These are phyloP conservation scores for Pseudocercospora ulei DNA, from an alignment of 2,329 filamentous ascomycete species.

Conservation along the genomic window DNA sequence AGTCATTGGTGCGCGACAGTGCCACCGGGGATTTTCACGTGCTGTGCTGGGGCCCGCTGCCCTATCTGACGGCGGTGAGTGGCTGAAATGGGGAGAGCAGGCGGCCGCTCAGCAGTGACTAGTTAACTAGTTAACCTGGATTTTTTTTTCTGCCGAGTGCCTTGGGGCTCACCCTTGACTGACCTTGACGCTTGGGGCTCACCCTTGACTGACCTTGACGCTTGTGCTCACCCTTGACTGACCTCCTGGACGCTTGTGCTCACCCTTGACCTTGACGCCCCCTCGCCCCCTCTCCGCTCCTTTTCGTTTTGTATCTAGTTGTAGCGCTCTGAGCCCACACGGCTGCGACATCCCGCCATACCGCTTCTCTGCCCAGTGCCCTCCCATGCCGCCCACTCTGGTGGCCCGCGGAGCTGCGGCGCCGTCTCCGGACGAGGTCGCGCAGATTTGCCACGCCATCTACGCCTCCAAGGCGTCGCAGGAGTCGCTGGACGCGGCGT, in stretches of 20 bases:
- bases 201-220: too few species aligned
- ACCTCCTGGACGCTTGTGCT: constrained; percentile 1
- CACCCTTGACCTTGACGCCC: neutral
- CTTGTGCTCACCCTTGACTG: too few species aligned
- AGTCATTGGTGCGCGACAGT: too few species aligned
- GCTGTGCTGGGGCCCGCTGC: too few species aligned
- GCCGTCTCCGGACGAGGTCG: constrained; percentile 42
- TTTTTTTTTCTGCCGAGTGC: too few species aligned
- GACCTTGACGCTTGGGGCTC: too few species aligned
- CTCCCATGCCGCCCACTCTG: constrained; percentile 42
- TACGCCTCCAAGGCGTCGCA: constrained; percentile 47
- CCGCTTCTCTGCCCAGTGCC: constrained; percentile 43
- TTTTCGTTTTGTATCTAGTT: constrained; percentile 1
- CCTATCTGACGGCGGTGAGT: too few species aligned
- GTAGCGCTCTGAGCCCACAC: neutral
- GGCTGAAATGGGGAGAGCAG: too few species aligned
- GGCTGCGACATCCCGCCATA: constrained; percentile 41
- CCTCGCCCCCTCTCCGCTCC: constrained; percentile 7
- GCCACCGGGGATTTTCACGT: too few species aligned
- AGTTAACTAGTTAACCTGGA: too few species aligned
- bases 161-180: too few species aligned
- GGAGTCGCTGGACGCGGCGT: constrained; percentile 52
- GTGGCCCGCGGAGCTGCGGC: constrained; percentile 40
- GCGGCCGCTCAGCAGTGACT: too few species aligned
- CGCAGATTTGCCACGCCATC: constrained; percentile 38